These are phyloP conservation scores for Plasmodium sp. DNA, from an alignment of 169 alveolate species.

Conservation along the genomic window DNA sequence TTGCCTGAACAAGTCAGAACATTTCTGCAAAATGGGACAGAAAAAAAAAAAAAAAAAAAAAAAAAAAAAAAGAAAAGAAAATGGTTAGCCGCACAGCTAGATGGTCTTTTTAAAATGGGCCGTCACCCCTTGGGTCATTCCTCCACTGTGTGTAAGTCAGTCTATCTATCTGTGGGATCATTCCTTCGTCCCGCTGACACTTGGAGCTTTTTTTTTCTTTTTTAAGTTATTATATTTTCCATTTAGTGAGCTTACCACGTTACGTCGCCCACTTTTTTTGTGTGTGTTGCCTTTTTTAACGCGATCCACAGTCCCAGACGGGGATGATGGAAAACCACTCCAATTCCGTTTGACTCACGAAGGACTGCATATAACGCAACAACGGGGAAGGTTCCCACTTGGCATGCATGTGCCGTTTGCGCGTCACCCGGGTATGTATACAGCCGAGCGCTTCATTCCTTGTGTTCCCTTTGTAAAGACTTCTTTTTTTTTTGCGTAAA, in stretches of 20 bases:
- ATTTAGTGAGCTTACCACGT: background rate
- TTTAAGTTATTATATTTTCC: background rate
- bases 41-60: constrained; percentile 1
- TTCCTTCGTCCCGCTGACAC: background rate
- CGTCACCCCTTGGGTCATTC: background rate
- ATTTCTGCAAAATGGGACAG: background rate
- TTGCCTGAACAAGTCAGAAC: constrained; percentile 10
- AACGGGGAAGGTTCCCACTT: background rate
- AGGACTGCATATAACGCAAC: background rate
- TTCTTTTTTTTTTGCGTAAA: background rate
- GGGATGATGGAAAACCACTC: background rate
- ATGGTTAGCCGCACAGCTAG: background rate
- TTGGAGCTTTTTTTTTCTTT: background rate
- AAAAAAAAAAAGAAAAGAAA: background rate
- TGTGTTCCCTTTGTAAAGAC: background rate
- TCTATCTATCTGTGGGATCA: background rate
- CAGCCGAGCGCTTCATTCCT: background rate
- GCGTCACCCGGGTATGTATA: background rate
- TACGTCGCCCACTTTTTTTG: background rate
- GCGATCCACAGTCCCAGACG: background rate
- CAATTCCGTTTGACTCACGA: background rate
- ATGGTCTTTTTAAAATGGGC: background rate
- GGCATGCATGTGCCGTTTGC: background rate
- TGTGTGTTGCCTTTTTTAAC: background rate
- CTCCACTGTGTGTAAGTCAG: background rate